These are phyloP conservation scores for Murraya paniculata DNA, from an alignment of 345 rosid species.

Conservation along the genomic window DNA sequence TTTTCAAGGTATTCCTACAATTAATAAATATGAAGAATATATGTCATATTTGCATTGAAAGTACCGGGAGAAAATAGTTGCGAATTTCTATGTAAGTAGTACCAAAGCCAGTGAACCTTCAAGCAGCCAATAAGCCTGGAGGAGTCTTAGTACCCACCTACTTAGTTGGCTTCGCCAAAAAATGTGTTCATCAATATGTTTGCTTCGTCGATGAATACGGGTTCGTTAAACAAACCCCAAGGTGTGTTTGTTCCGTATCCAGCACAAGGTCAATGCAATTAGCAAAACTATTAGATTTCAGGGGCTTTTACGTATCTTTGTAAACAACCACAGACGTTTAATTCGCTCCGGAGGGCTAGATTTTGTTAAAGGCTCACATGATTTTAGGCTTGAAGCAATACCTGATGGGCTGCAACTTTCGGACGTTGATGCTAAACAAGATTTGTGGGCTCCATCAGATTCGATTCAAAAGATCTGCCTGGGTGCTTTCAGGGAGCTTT, in stretches of 20 bases:
- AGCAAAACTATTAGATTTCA: background rate
- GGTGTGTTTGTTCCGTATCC: background rate
- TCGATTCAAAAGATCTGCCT: constrained; percentile 9
- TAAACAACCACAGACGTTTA: constrained; percentile 10
- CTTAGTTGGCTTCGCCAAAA: background rate
- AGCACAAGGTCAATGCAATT: constrained; percentile 1
- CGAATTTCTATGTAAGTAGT: too few species aligned
- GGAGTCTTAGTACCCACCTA: too few species aligned
- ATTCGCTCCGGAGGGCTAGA: constrained; percentile 20
- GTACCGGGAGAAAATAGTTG: too few species aligned
- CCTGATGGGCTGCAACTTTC: constrained; percentile 31
- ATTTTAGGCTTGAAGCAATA: constrained; percentile 30
- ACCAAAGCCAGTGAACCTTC: too few species aligned
- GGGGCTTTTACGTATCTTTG: background rate
- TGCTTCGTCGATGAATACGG: background rate
- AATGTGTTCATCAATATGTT: background rate
- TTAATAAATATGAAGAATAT: too few species aligned
- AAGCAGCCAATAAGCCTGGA: too few species aligned
- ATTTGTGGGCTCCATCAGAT: background rate
- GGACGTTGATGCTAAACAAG: constrained; percentile 18
- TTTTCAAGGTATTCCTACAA: too few species aligned
- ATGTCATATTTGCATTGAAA: too few species aligned
- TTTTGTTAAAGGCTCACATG: background rate
- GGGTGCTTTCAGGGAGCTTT: constrained; percentile 13
- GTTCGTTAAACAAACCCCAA: background rate